These are phyloP conservation scores for Coniochaeta prunicola DNA, from an alignment of 2,329 filamentous ascomycete species.

Conservation along the genomic window DNA sequence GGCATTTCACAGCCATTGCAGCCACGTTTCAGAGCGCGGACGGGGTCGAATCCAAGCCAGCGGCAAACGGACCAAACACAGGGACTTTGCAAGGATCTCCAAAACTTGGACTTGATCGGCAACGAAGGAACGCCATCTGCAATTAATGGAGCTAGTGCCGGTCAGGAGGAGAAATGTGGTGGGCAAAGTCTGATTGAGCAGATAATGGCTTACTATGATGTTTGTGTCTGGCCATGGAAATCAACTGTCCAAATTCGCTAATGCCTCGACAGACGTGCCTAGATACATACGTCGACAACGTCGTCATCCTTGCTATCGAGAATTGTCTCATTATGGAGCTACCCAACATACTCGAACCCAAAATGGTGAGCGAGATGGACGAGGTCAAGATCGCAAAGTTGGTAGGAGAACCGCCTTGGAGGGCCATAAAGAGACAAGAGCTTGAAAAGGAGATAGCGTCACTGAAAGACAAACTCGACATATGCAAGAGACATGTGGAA, in stretches of 20 bases:
- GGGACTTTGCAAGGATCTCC: neutral
- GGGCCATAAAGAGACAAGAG: neutral
- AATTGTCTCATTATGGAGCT: neutral
- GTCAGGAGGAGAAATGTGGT: no score
- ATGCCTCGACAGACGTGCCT: neutral
- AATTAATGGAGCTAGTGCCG: no score
- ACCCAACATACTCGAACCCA: neutral
- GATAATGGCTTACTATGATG: neutral
- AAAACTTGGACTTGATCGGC: neutral
- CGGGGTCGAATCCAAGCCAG: neutral
- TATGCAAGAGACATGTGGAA: neutral
- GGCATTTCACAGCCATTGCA: neutral
- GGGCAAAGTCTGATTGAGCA: neutral
- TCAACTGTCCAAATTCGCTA: neutral
- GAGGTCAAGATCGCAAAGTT: neutral
- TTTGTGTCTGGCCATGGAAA: neutral
- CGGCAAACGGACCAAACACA: neutral
- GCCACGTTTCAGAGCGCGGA: neutral
- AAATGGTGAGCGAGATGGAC: neutral
- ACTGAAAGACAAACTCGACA: neutral
- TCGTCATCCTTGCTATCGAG: constrained; percentile 1
- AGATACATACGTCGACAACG: neutral
- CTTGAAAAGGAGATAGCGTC: neutral
- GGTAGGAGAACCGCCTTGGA: neutral
- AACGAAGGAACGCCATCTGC: no score